Evolutionary conservation across 1,284 basidiomycete genomes (phyloP).

Genomic region (Microbotryomycetes sp.): DNA sequence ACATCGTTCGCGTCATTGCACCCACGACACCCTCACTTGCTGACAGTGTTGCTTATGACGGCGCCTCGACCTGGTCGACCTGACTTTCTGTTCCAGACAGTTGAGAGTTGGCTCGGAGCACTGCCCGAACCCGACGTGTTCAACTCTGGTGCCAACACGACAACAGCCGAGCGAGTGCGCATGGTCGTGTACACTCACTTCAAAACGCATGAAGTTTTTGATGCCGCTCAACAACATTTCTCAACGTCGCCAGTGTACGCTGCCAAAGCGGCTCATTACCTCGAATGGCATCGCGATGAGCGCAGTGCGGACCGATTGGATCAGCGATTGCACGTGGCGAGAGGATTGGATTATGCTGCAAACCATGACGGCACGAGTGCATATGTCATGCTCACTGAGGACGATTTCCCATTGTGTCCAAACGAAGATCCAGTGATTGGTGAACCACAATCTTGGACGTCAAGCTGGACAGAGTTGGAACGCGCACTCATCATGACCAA

Average conservation of each 20-base stretch:
- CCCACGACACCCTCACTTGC: conserved; percentile 4
- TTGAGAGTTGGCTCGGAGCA: conserved; percentile 22
- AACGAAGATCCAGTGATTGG: conserved; percentile 1
- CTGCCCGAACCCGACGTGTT: conserved; percentile 6
- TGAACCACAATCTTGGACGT: not conserved
- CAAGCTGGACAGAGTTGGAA: conserved; percentile 14
- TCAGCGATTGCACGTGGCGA: conserved; percentile 26
- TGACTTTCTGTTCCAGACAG: conserved; percentile 20
- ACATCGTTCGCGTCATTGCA: conserved; percentile 15
- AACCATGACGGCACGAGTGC: conserved; percentile 6
- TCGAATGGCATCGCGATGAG: conserved; percentile 19
- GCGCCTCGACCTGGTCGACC: conserved; percentile 26
- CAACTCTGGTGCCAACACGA: not conserved
- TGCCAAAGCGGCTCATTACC: conserved; percentile 16
- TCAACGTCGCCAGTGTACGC: not conserved
- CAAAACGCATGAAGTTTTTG: conserved; percentile 12
- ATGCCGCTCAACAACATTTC: conserved; percentile 11
- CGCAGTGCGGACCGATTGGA: conserved; percentile 20
- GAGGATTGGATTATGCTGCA: conserved; percentile 19
- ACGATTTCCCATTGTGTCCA: conserved; percentile 26
- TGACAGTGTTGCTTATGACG: conserved; percentile 29
- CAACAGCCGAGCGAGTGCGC: conserved; percentile 13
- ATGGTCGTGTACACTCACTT: conserved; percentile 29
- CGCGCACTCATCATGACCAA: conserved; percentile 20
- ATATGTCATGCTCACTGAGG: conserved; percentile 25